Conservation (phyloP, 2,329 filamentous ascomycete genomes). For the Metarhizium anisopliae region DNA sequence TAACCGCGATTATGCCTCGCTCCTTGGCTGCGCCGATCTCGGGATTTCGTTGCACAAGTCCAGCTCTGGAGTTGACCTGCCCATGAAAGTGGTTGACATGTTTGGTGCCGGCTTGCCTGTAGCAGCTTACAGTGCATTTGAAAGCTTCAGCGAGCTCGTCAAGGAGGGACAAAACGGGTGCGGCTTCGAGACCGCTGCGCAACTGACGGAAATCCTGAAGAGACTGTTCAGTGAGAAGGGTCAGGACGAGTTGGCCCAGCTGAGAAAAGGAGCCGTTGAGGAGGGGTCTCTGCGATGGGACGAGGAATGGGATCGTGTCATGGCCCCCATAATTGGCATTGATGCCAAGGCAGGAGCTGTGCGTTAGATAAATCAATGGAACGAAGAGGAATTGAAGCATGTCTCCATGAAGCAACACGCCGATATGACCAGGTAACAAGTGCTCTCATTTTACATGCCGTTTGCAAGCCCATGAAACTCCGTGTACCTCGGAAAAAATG, state of each 20-base stretch:
- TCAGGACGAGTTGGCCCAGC: slow-evolving; percentile 41
- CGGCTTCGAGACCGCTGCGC: slow-evolving; percentile 66
- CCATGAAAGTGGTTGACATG: slow-evolving; percentile 99
- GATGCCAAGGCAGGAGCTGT: slow-evolving; percentile 5
- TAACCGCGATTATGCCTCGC: slow-evolving; percentile 71
- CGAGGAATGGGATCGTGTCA: slow-evolving; percentile 82
- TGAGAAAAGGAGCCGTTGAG: slow-evolving; percentile 61
- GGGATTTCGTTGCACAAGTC: slow-evolving; percentile 90
- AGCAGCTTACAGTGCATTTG: slow-evolving; percentile 74
- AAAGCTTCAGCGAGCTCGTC: slow-evolving; percentile 87
- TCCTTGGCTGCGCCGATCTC: slow-evolving; percentile 79
- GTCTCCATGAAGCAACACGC: neutral
- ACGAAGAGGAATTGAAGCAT: neutral
- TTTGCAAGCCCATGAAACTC: neutral
- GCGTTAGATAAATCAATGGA: neutral
- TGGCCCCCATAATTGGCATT: slow-evolving; percentile 60
- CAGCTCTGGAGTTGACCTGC: slow-evolving; percentile 87
- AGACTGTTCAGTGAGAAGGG: slow-evolving; percentile 51
- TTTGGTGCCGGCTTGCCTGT: slow-evolving; percentile 92
- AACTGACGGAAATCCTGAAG: slow-evolving; percentile 54
- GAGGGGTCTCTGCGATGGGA: slow-evolving; percentile 80
- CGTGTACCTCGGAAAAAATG: neutral
- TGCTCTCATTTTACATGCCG: neutral
- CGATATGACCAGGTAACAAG: neutral
- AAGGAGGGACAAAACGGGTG: slow-evolving; percentile 77